Evolutionary conservation across 2,329 filamentous ascomycete species (phyloP).

Genomic region (Sclerotinia spermophila): DNA sequence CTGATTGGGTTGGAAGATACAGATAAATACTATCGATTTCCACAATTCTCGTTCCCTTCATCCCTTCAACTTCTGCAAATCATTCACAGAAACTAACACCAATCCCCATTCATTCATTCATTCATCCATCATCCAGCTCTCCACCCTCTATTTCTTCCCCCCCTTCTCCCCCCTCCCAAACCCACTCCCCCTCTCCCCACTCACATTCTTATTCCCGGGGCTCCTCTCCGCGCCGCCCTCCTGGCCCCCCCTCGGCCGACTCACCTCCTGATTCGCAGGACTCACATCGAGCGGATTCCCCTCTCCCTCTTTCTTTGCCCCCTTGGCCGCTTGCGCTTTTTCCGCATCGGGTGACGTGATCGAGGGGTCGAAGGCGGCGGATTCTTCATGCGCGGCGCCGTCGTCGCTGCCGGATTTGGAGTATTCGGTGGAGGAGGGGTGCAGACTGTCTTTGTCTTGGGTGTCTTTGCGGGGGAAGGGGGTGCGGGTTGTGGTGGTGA

Average conservation of each 20-base stretch:
- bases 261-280: constrained; percentile 57
- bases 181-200: constrained; percentile 39
- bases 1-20: neutral
- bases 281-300: constrained; percentile 55
- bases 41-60: too few species aligned
- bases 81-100: neutral
- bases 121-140: constrained; percentile 48
- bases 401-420: constrained; percentile 64
- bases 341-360: constrained; percentile 43
- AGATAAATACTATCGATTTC: neutral
- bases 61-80: neutral
- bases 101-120: constrained; percentile 38
- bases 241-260: constrained; percentile 44
- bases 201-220: constrained; percentile 40
- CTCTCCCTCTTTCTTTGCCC: neutral
- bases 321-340: constrained; percentile 41
- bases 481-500: neutral
- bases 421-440: constrained; percentile 63
- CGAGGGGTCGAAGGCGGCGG: constrained; percentile 64
- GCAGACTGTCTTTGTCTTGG: constrained; percentile 59
- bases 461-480: constrained; percentile 42
- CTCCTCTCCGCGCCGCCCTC: constrained; percentile 48
- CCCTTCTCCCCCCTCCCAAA: constrained; percentile 44
- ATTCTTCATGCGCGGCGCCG: constrained; percentile 49
- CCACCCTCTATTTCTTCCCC: constrained; percentile 41